Base-by-base conservation (phyloP, 2,329 filamentous ascomycete genomes). In the Epichloe bromicola region DNA sequence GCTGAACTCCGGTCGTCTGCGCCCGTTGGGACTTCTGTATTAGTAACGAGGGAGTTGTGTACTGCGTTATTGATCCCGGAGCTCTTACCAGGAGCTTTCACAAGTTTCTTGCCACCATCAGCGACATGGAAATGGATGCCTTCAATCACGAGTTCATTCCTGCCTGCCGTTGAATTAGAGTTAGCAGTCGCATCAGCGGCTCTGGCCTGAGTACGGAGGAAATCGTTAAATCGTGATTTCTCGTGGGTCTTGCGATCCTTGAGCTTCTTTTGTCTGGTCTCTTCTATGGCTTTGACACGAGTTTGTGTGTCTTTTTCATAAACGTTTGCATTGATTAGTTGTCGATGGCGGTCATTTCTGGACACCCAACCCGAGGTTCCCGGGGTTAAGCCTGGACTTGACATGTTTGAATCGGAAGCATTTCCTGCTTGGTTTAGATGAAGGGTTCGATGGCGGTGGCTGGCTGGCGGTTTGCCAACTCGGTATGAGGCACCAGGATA, bases 71-170 rank as follows among this genome's bases (percentile, higher is more conserved):
- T 36, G 12, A 5, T 17, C 43, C 12, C 17, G 17, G 10, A 2
- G 3, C 26, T 59, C 63, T 50, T 70, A 93, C 88, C 85, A 60
- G 80, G 75, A 54, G 83, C 68, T 62, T 85, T 85, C 55, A 86
- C 74, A 40, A 95, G 77, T 69, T 94, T 95, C 74, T 86, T 90
- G 58, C 89, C 88, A 57, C 85, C 83, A 56, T 85, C 80, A 17
- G 79, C 73, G 38, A 95, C 80, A 51, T 75, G 73, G 63, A 93
- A 95, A 30, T 78, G 78, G 49, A 91, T 80, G 58, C 83, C 86
- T 50, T 87, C 76, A 48, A 94, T 74, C 19, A 73, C 66, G 44
- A 94, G 73, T 60, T 87, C 80, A 62, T 86, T 73, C 57, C 70
- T 66, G 58, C 67, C 62, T 65, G 60, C 55, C 14, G 47, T 44